A percentile compares a stretch with the other conserved stretches of the same genome.
These are phyloP conservation scores for Plectosphaerella sp. DNA, from an alignment of 2,329 filamentous ascomycete species.

Conservation along the genomic window DNA sequence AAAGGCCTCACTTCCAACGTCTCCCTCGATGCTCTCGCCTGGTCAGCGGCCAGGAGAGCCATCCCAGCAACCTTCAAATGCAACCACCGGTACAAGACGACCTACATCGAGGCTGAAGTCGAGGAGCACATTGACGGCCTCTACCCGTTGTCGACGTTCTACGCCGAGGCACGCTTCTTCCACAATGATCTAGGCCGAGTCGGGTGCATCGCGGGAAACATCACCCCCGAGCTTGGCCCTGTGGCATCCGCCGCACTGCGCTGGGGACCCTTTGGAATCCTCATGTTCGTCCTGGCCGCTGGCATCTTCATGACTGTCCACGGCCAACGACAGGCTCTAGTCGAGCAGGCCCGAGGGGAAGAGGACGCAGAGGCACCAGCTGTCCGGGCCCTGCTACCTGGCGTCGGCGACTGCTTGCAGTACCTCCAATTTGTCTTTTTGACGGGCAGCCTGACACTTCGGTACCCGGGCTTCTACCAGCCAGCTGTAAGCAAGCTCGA, in stretches of 20 bases:
- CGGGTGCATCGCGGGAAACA: conserved; percentile 11
- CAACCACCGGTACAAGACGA: background rate
- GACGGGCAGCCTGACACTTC: conserved; percentile 63
- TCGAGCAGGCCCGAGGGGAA: background rate
- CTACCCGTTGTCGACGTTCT: conserved; percentile 10
- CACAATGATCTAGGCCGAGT: conserved; percentile 1
- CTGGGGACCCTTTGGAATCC: conserved; percentile 10
- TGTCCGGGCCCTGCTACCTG: conserved; percentile 10
- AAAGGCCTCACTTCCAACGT: background rate
- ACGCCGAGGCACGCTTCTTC: conserved; percentile 7
- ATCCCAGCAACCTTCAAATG: background rate
- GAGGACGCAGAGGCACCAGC: background rate
- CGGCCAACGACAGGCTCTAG: conserved; percentile 1
- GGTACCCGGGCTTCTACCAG: conserved; percentile 71
- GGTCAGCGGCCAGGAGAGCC: background rate
- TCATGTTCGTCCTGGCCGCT: conserved; percentile 13
- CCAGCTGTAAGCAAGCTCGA: conserved; percentile 62
- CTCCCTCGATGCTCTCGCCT: background rate
- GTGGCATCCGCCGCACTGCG: conserved; percentile 5
- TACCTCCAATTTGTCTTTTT: conserved; percentile 74
- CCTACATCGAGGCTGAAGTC: conserved; percentile 1
- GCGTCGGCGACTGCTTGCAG: conserved; percentile 55
- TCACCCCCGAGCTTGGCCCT: conserved; percentile 10
- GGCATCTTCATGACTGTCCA: conserved; percentile 5
- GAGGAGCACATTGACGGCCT: conserved; percentile 6